Percentiles rank a stretch among this genome's conserved stretches.
phyloP scores from a whole-genome alignment of 768 basidiomycete species.

The Pleurotus tuoliensis region DNA sequence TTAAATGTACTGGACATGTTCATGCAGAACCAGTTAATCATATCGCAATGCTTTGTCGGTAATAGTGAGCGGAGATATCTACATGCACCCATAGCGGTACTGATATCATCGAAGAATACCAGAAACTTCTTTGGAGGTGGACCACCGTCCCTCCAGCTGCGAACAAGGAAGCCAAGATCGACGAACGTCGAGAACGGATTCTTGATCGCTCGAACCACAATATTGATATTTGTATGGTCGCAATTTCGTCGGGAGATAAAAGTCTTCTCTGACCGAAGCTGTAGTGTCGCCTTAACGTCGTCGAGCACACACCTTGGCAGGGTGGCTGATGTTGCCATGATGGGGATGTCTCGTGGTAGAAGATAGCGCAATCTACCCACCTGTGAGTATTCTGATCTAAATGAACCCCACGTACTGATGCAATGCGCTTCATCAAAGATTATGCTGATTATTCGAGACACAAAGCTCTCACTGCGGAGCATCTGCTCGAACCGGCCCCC shows the following conservation, averaged over 20 bases:
- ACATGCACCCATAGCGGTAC: too few relatives aligned
- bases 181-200: too few relatives aligned
- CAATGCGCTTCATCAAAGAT: conserved; percentile 33
- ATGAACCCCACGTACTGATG: conserved; percentile 29
- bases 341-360: conserved; percentile 5
- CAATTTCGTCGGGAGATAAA: neutral
- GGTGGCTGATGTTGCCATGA: conserved; percentile 3
- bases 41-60: too few relatives aligned
- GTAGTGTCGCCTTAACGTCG: neutral
- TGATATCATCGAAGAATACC: too few relatives aligned
- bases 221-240: neutral
- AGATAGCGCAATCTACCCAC: conserved; percentile 8
- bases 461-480: conserved; percentile 13
- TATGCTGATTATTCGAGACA: conserved; percentile 21
- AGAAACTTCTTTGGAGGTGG: too few relatives aligned
- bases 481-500: neutral
- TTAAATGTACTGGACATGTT: too few relatives aligned
- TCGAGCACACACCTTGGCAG: neutral
- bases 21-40: too few relatives aligned
- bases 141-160: too few relatives aligned
- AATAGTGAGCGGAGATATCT: too few relatives aligned
- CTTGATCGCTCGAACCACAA: too few relatives aligned
- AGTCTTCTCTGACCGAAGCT: neutral
- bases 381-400: conserved; percentile 24
- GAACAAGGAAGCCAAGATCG: too few relatives aligned